These are phyloP conservation scores for Talaromyces thailandensis DNA, from an alignment of 495 filamentous ascomycete species.

Conservation along the genomic window DNA sequence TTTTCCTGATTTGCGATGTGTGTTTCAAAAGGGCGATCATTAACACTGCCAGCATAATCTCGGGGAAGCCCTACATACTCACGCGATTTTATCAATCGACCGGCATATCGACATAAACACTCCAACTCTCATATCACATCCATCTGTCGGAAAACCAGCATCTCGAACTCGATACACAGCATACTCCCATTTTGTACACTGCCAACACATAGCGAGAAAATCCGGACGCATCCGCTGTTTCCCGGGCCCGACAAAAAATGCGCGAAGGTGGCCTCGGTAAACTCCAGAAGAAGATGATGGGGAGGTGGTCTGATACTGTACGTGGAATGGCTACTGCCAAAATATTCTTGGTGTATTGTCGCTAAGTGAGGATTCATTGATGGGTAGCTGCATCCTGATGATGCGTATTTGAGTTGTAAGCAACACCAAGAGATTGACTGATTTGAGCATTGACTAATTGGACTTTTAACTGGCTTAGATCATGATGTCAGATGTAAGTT, in stretches of 20 bases:
- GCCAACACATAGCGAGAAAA: background rate
- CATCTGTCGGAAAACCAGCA: background rate
- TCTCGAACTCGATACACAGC: background rate
- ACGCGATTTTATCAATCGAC: background rate
- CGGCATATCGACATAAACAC: background rate
- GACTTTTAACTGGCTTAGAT: conserved; percentile 34
- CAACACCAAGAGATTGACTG: conserved; percentile 9
- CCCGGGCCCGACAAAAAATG: conserved; percentile 13
- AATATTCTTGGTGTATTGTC: background rate
- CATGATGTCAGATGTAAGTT: conserved; percentile 61
- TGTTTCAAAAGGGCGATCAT: background rate
- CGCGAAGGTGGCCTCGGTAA: conserved; percentile 31
- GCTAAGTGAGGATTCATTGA: background rate
- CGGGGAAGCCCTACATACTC: background rate
- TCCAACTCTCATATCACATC: background rate
- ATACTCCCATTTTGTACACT: background rate
- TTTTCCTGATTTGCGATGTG: background rate
- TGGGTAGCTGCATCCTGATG: conserved; percentile 53
- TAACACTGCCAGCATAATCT: background rate
- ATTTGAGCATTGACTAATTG: conserved; percentile 9
- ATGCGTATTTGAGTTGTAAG: conserved; percentile 66
- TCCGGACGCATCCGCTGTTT: background rate
- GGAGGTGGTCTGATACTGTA: conserved; percentile 33
- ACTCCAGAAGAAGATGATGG: conserved; percentile 34
- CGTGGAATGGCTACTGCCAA: conserved; percentile 7